Percentiles rank a stretch among this genome's conserved stretches.
phyloP scores from a whole-genome alignment of 2,329 filamentous ascomycete genomes.

The Colletotrichum tofieldiae region DNA sequence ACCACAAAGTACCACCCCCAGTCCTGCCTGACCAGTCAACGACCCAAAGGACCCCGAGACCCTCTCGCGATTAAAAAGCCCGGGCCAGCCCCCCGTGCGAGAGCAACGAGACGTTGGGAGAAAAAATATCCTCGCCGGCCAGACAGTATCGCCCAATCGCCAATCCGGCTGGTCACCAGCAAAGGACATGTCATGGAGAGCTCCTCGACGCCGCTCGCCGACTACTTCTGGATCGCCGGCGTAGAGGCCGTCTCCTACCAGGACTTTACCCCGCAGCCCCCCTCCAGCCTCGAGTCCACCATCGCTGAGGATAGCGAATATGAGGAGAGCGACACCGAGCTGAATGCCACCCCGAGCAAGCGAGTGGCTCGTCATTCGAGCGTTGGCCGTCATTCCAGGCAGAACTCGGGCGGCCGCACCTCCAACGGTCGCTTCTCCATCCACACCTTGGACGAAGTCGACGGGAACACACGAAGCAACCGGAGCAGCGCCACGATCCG shows the following conservation, averaged over 20 bases:
- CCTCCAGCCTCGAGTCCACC: conserved; percentile 67
- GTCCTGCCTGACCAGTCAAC: conserved; percentile 40
- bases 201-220: conserved; percentile 77
- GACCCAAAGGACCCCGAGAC: conserved; percentile 41
- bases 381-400: conserved; percentile 71
- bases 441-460: conserved; percentile 70
- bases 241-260: conserved; percentile 78
- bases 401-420: conserved; percentile 72
- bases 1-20: conserved; percentile 36
- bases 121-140: conserved; percentile 40
- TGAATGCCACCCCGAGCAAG: conserved; percentile 51
- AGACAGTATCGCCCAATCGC: conserved; percentile 39
- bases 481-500: conserved; percentile 77
- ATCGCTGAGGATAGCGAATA: conserved; percentile 76
- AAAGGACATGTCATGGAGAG: conserved; percentile 70
- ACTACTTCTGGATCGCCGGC: conserved; percentile 84
- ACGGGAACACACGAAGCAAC: conserved; percentile 73
- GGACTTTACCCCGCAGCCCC: conserved; percentile 60
- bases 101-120: conserved; percentile 30
- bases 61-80: conserved; percentile 42
- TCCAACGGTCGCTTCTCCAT: conserved; percentile 71
- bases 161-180: conserved; percentile 41
- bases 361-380: conserved; percentile 66
- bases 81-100: conserved; percentile 41
- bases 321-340: conserved; percentile 57